These are phyloP conservation scores for Aspergillus persii DNA, from an alignment of 2,329 filamentous ascomycete species.

Conservation along the genomic window DNA sequence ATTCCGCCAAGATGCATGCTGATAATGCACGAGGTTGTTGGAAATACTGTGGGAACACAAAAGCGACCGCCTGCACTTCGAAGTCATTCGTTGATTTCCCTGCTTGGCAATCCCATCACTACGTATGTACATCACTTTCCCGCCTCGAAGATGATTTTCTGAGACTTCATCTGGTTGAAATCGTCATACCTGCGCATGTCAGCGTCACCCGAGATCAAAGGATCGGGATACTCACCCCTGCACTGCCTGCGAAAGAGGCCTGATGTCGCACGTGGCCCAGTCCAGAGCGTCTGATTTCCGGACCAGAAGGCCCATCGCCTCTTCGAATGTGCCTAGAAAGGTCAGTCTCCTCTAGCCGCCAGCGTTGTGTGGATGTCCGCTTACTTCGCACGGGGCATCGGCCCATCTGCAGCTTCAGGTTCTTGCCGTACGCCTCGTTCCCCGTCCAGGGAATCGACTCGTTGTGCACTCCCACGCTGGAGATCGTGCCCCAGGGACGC, in stretches of 20 bases:
- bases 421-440: slow-evolving; percentile 64
- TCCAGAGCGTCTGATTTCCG: slow-evolving; percentile 63
- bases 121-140: slow-evolving; percentile 10
- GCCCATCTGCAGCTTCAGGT: slow-evolving; percentile 70
- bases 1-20: too few relatives aligned
- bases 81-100: background rate
- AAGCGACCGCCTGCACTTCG: background rate
- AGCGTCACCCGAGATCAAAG: too few relatives aligned
- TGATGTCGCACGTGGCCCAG: slow-evolving; percentile 61
- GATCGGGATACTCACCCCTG: slow-evolving; percentile 43
- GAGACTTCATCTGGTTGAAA: slow-evolving; percentile 67
- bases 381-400: slow-evolving; percentile 62
- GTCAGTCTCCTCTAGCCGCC: background rate
- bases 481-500: slow-evolving; percentile 68
- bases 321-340: slow-evolving; percentile 54
- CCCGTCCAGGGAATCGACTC: slow-evolving; percentile 66
- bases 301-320: slow-evolving; percentile 61
- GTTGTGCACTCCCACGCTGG: slow-evolving; percentile 73
- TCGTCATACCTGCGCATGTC: slow-evolving; percentile 55
- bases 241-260: slow-evolving; percentile 63
- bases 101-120: background rate
- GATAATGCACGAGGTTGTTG: too few relatives aligned
- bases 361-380: background rate
- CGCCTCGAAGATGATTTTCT: slow-evolving; percentile 66
- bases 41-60: too few relatives aligned